These are phyloP conservation scores for Pseudophaeomoniella oleicola DNA, from an alignment of 2,329 filamentous ascomycete genomes.

Conservation along the genomic window DNA sequence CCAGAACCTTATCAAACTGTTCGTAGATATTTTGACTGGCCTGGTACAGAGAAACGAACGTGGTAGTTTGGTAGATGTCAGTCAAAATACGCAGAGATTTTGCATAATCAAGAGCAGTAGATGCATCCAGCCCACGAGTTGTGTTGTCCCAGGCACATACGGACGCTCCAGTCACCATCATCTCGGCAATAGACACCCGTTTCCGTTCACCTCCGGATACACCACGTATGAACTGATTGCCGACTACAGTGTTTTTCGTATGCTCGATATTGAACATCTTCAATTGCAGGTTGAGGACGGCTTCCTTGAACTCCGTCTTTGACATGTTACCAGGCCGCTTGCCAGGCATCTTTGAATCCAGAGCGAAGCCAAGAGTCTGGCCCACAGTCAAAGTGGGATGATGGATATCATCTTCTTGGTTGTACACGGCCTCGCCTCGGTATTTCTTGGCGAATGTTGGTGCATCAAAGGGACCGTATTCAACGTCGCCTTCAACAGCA, in stretches of 20 bases:
- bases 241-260: conserved; percentile 71
- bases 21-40: conserved; percentile 69
- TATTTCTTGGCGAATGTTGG: conserved; percentile 57
- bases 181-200: conserved; percentile 70
- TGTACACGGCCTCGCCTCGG: conserved; percentile 73
- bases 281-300: conserved; percentile 58
- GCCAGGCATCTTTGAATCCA: conserved; percentile 72
- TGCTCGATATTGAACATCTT: conserved; percentile 94
- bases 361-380: conserved; percentile 71
- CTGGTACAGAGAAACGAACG: conserved; percentile 76
- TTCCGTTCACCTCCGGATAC: conserved; percentile 68
- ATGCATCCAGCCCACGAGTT: conserved; percentile 54
- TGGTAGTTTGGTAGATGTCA: conserved; percentile 69
- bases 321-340: conserved; percentile 62
- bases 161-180: conserved; percentile 60
- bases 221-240: conserved; percentile 66
- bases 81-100: conserved; percentile 66
- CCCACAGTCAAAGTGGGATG: conserved; percentile 75
- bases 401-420: conserved; percentile 74
- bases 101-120: conserved; percentile 51
- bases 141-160: conserved; percentile 65
- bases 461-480: conserved; percentile 60
- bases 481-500: conserved; percentile 54
- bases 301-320: conserved; percentile 60
- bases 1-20: conserved; percentile 71